Percentiles rank a stretch among this genome's conserved stretches.
phyloP scores from a whole-genome alignment of 2,329 filamentous ascomycete species.

The Byssoonygena ceratinophila region DNA sequence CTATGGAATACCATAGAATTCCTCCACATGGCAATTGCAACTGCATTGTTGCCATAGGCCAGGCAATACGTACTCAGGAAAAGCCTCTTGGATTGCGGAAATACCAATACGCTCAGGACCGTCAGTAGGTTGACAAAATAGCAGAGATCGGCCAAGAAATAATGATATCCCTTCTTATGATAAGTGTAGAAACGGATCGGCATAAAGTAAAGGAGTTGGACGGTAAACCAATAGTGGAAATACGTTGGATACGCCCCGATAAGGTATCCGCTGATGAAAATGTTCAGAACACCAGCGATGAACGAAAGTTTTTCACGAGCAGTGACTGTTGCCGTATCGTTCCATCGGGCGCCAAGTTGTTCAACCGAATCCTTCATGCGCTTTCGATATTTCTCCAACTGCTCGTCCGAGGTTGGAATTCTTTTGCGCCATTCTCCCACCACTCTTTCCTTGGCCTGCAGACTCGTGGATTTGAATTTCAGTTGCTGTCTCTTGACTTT shows the following conservation, averaged over 20 bases:
- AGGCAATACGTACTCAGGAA: slow-evolving; percentile 89
- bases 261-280: slow-evolving; percentile 90
- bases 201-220: slow-evolving; percentile 88
- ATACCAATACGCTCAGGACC: slow-evolving; percentile 75
- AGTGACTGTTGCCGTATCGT: slow-evolving; percentile 78
- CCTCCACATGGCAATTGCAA: slow-evolving; percentile 98
- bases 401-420: slow-evolving; percentile 78
- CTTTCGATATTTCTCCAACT: slow-evolving; percentile 78
- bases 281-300: slow-evolving; percentile 91
- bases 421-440: slow-evolving; percentile 86
- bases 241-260: slow-evolving; percentile 75
- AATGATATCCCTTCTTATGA: slow-evolving; percentile 83
- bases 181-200: slow-evolving; percentile 89
- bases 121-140: slow-evolving; percentile 93
- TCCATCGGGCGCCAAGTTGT: slow-evolving; percentile 73
- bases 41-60: slow-evolving; percentile 90
- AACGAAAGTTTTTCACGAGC: slow-evolving; percentile 89
- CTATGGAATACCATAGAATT: slow-evolving; percentile 98
- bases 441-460: slow-evolving; percentile 74
- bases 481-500: slow-evolving; percentile 76
- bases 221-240: slow-evolving; percentile 89
- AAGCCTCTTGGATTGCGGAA: slow-evolving; percentile 78
- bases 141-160: slow-evolving; percentile 93
- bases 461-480: slow-evolving; percentile 62
- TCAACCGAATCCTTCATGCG: slow-evolving; percentile 86